Conservation (phyloP, 2,329 filamentous ascomycete genomes). For the Colletotrichum liriopes region DNA sequence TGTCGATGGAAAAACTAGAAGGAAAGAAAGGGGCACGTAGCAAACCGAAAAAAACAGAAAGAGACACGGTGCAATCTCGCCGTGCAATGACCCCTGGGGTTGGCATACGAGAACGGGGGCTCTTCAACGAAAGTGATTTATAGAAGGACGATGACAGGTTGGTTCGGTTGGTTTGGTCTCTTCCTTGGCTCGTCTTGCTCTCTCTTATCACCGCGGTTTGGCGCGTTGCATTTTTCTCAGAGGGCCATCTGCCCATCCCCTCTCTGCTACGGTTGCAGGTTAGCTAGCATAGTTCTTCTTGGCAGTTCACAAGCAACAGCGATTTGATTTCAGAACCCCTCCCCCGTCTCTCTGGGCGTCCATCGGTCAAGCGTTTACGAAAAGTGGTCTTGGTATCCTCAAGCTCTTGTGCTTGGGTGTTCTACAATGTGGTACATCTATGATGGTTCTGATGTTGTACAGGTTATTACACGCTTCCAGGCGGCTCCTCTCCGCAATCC, state of each 20-base stretch:
- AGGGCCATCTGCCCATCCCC: background rate
- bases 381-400: background rate
- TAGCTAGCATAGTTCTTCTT: conserved; percentile 1
- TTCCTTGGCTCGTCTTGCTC: background rate
- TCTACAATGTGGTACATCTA: conserved; percentile 20
- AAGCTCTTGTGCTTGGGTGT: background rate
- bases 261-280: background rate
- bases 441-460: conserved; percentile 18
- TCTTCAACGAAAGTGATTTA: background rate
- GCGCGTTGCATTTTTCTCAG: background rate
- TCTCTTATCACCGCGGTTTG: background rate
- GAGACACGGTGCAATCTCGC: background rate
- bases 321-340: background rate
- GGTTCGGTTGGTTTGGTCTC: background rate
- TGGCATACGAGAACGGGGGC: no score
- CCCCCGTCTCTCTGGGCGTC: background rate
- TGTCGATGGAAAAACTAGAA: background rate
- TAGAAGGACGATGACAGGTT: background rate
- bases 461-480: conserved; percentile 10
- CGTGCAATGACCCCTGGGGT: background rate
- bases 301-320: background rate
- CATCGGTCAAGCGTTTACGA: background rate
- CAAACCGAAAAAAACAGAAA: no score
- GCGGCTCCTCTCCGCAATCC: background rate
- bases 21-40: background rate